These are phyloP conservation scores for Singerocomus inundabilis DNA, from an alignment of 1,284 basidiomycete genomes.

Conservation along the genomic window DNA sequence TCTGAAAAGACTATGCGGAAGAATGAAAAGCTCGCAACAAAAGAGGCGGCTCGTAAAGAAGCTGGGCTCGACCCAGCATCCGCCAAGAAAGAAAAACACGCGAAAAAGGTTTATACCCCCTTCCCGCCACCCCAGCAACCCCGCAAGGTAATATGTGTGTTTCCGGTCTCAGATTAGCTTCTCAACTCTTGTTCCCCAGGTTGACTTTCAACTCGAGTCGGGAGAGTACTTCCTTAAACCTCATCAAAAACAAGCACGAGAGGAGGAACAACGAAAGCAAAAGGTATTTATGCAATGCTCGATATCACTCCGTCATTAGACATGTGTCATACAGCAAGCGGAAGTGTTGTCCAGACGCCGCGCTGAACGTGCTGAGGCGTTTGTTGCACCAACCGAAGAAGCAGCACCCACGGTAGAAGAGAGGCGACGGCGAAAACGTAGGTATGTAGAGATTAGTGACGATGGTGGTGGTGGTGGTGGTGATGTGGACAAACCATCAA, in stretches of 20 bases:
- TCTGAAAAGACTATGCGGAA: conserved; percentile 90
- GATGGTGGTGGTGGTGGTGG: conserved; percentile 7
- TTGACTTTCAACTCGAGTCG: conserved; percentile 92
- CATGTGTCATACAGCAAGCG: conserved; percentile 58
- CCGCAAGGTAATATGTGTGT: conserved; percentile 63
- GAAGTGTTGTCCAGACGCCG: conserved; percentile 66
- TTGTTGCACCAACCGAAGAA: conserved; percentile 77
- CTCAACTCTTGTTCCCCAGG: conserved; percentile 39
- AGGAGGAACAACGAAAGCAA: conserved; percentile 63
- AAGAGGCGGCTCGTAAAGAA: conserved; percentile 57
- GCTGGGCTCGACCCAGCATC: conserved; percentile 52
- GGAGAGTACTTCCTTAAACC: conserved; percentile 98
- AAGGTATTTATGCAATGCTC: conserved; percentile 55
- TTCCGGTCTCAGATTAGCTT: not conserved
- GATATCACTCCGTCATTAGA: not conserved
- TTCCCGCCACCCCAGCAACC: conserved; percentile 96
- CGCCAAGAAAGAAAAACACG: conserved; percentile 46
- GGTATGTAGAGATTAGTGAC: conserved; percentile 27
- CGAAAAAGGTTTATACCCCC: conserved; percentile 97
- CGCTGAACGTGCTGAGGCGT: conserved; percentile 80
- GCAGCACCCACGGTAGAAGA: conserved; percentile 75
- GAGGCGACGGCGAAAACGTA: conserved; percentile 61
- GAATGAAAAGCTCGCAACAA: conserved; percentile 62
- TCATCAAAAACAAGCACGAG: conserved; percentile 71
- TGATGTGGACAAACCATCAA: conserved; percentile 35